Percentiles rank a stretch among this genome's conserved stretches.
phyloP scores from a whole-genome alignment of 2,329 filamentous ascomycete species.

The Cladophialophora psammophila region DNA sequence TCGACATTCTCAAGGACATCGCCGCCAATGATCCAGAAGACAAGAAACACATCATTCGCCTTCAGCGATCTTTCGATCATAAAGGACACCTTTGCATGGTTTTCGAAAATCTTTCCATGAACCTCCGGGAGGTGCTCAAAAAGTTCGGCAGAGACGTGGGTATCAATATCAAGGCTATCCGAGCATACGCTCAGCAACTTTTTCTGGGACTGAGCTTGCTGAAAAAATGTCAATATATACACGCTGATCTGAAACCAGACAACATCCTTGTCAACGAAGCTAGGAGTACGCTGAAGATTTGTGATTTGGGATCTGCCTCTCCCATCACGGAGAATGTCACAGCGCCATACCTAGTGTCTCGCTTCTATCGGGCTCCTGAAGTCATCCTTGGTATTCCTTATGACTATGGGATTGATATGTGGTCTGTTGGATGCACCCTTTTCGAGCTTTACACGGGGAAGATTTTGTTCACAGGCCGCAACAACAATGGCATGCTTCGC shows the following conservation, averaged over 20 bases:
- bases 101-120: slow-evolving; percentile 92
- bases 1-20: slow-evolving; percentile 88
- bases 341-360: slow-evolving; percentile 92
- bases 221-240: slow-evolving; percentile 90
- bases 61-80: slow-evolving; percentile 88
- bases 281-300: slow-evolving; percentile 87
- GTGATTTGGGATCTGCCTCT: slow-evolving; percentile 95
- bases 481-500: slow-evolving; percentile 98
- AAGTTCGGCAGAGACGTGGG: slow-evolving; percentile 96
- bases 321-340: slow-evolving; percentile 90
- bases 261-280: slow-evolving; percentile 92
- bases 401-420: slow-evolving; percentile 93
- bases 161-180: slow-evolving; percentile 85
- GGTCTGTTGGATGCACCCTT: slow-evolving; percentile 96
- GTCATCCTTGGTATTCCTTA: slow-evolving; percentile 97
- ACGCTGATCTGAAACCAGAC: slow-evolving; percentile 96
- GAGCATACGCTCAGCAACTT: slow-evolving; percentile 91
- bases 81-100: slow-evolving; percentile 95
- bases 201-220: slow-evolving; percentile 88
- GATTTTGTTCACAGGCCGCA: slow-evolving; percentile 91
- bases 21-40: slow-evolving; percentile 85
- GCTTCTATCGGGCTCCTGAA: slow-evolving; percentile 96
- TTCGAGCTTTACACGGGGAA: slow-evolving; percentile 98
- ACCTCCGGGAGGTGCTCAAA: slow-evolving; percentile 90
- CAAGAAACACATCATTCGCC: slow-evolving; percentile 88